Conservation (phyloP, 306 rosid genomes). For the Rosa multiflora region DNA sequence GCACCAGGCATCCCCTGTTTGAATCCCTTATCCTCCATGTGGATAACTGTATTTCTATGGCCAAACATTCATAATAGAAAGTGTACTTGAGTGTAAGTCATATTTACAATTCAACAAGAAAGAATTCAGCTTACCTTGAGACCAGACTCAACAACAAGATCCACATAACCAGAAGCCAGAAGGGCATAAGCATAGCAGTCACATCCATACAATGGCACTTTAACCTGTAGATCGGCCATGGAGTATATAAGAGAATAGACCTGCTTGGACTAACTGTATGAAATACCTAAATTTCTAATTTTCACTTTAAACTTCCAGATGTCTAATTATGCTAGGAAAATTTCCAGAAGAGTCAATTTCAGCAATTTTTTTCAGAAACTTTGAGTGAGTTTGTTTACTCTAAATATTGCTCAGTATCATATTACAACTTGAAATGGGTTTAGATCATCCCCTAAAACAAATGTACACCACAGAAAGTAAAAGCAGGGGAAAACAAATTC, state of each 20-base stretch:
- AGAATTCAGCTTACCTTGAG: constrained; percentile 58
- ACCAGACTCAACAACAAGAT: constrained; percentile 91
- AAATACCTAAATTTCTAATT: background rate
- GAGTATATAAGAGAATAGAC: background rate
- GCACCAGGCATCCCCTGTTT: background rate
- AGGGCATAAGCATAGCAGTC: constrained; percentile 99
- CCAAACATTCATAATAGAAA: background rate
- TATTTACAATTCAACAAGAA: constrained; percentile 1
- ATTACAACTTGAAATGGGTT: background rate
- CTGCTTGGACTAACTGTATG: background rate
- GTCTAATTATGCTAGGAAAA: constrained; percentile 5
- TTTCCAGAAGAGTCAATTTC: background rate
- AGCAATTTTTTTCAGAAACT: background rate
- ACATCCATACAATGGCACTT: constrained; percentile 87
- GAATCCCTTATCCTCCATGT: background rate
- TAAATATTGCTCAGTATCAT: background rate
- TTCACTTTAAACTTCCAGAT: background rate
- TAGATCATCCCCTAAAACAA: background rate
- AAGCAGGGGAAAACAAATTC: background rate
- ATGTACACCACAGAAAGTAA: constrained; percentile 3
- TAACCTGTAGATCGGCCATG: constrained; percentile 57
- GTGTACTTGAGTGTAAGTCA: background rate
- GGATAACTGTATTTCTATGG: background rate
- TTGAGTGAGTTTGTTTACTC: background rate
- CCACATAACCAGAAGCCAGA: constrained; percentile 87